phyloP scores from a whole-genome alignment of 371 early-diverging fungal species.

The Actinomortierella wolfii region DNA sequence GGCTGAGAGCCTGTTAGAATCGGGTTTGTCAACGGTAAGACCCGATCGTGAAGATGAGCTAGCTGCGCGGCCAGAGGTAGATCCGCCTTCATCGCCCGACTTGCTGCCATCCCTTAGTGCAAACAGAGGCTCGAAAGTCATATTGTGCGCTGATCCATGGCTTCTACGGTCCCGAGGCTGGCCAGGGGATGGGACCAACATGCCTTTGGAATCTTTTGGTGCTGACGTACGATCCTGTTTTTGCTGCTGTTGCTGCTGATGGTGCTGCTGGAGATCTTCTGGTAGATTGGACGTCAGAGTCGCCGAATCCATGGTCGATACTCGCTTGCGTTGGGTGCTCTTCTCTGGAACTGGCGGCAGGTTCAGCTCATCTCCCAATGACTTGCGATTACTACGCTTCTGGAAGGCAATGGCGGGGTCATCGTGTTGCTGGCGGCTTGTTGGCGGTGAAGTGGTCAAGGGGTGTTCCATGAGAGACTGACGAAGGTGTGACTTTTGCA shows the following conservation, averaged over 20 bases:
- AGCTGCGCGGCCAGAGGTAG: too few relatives aligned
- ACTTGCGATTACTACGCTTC: conserved; percentile 27
- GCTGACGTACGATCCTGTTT: too few relatives aligned
- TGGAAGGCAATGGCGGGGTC: not conserved
- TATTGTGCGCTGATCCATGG: conserved; percentile 13
- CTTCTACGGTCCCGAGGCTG: too few relatives aligned
- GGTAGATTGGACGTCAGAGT: conserved; percentile 7
- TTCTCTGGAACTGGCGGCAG: conserved; percentile 33
- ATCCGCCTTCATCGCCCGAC: too few relatives aligned
- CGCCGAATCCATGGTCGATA: conserved; percentile 32
- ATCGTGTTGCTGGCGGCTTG: not conserved
- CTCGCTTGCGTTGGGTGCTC: conserved; percentile 34
- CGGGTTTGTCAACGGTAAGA: not conserved
- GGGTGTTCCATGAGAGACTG: conserved; percentile 10
- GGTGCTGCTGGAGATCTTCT: too few relatives aligned
- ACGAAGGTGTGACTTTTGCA: conserved; percentile 26
- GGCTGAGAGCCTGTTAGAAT: conserved; percentile 16
- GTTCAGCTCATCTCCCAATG: conserved; percentile 37
- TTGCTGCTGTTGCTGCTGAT: too few relatives aligned
- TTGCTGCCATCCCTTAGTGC: conserved; percentile 7
- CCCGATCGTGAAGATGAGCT: too few relatives aligned
- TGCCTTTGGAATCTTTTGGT: too few relatives aligned
- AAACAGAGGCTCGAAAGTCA: conserved; percentile 36
- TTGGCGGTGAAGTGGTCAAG: not conserved
- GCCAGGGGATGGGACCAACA: too few relatives aligned